Evolutionary conservation across 352 stramenopile species (phyloP).

Genomic region (Globisporangium recalcitrans): DNA sequence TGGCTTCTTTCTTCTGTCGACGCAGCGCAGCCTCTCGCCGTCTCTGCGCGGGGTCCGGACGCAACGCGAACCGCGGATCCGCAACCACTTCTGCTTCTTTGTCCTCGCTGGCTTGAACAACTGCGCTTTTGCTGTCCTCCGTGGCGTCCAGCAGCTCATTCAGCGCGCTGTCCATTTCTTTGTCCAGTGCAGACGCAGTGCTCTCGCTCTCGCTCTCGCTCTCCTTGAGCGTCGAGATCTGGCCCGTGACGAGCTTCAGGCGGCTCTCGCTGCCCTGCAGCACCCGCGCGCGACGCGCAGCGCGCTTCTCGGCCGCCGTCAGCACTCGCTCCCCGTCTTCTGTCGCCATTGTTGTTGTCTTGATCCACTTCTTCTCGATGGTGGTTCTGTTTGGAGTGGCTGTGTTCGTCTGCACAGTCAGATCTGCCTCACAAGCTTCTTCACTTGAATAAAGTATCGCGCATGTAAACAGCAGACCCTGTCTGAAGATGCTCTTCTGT

Average conservation of each 20-base stretch:
- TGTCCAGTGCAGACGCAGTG: slow-evolving; percentile 1
- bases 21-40: slow-evolving; percentile 59
- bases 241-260: slow-evolving; percentile 60
- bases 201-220: background rate
- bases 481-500: background rate
- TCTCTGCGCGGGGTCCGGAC: slow-evolving; percentile 59
- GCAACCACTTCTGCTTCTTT: background rate
- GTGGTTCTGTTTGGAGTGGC: no score
- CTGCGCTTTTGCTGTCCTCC: slow-evolving; percentile 33
- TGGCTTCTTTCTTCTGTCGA: slow-evolving; percentile 52
- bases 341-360: background rate
- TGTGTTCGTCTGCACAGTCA: background rate
- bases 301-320: slow-evolving; percentile 60
- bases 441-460: background rate
- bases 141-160: slow-evolving; percentile 39
- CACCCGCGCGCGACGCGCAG: slow-evolving; percentile 53
- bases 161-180: slow-evolving; percentile 26
- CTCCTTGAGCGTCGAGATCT: slow-evolving; percentile 52
- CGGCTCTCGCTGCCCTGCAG: slow-evolving; percentile 55
- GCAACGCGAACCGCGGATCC: slow-evolving; percentile 35
- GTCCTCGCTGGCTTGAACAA: slow-evolving; percentile 1
- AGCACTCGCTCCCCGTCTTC: slow-evolving; percentile 11
- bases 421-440: background rate
- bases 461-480: background rate
- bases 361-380: background rate